Base-by-base conservation (phyloP, 768 basidiomycete species). In the Collybiopsis confluens region DNA sequence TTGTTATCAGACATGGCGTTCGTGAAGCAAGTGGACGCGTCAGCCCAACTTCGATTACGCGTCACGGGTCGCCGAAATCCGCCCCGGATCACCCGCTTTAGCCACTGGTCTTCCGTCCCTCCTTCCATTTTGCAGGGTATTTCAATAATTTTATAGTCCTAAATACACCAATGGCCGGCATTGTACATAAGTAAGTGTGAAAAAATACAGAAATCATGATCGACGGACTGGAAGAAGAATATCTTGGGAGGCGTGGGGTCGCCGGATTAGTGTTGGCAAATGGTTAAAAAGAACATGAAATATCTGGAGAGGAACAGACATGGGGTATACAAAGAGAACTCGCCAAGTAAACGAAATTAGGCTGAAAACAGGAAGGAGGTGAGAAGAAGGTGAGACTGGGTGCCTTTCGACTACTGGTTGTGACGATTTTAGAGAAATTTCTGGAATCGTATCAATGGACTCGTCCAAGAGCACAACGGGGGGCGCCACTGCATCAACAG, bases 1-100 rank as follows among this genome's bases (percentile, higher is more conserved):
- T 85, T 86, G 68, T 81, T 79, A 60, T 91, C 90, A 38, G 88
- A 76, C 89, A 90, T 91, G 62, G 69, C 78, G 69, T 73, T 74
- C 70, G 66, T 67, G 70, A 63, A 71, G 68, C 67, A 68, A 70
- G 69, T 61, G 61, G 57, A 54, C 59, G 28, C 40, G 35, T 11
- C 30, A 9, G 35, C 20, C 33, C 21, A 27, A 46, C 33, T 46
- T 58, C 61, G 69, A 53, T 83, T 81, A 85, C 83, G 83, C 84
- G 84, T 85, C 81, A 74, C 74, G 74, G 33, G 26, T 37, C 38
- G 11, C 21, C 23, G 18, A 36, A 33, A 30, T 24, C 23, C 21
- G 70, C 70, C 60, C 70, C 79, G 61, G 82, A 80, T 74, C 62
- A 26, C 52, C 79, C 58, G 77, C 73, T 71, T 70, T 42, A 44